Base-by-base conservation (phyloP, 495 filamentous ascomycete genomes). In the Penicillium turbatum region DNA sequence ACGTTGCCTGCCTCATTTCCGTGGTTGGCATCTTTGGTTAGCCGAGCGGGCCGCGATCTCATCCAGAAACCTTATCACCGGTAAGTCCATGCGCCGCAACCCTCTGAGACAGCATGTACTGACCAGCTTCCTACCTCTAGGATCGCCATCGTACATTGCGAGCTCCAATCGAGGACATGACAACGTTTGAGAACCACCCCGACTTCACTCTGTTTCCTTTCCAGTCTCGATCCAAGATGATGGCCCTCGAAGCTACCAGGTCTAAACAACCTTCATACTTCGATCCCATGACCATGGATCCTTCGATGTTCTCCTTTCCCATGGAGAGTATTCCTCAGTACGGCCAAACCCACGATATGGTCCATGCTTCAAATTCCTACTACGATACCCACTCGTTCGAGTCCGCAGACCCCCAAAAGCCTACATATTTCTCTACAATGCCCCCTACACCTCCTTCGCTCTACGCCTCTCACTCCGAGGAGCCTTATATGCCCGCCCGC, bases 401-500 rank as follows among this genome's bases (percentile, higher is more conserved):
- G 17, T 61, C 66, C 19, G 59, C 63, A 5, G 58, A 71, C n/a
- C 52, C 56, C 41, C 51, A 64, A n/a, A 68, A 73, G 27, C n/a
- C 60, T 13, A 51, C 62, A 44, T 58, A 60, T 46, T 70, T 72
- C 54, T 46, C 72, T 30, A 58, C 66, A n/a, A 62, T 70, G 63
- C 71, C 73, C 8, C 56, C 61, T 5, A 72, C 73, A 16, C 70
- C 73, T 34, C 68, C 72, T 10, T 60, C 70, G 0, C 48, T 68
- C 24, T 50, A 69, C 24, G 55, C 59, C 15, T 66, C 66, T 6
- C 58, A 72, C 19, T 54, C 64, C 4, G 31, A 64, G 55, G 80
- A 76, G 54, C 76, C 54, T 64, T 79, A 60, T 59, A 72, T 71
- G 77, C 79, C 60, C 72, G 79, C 77, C 66, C 55, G 91, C 42